Evolutionary conservation across 2,329 filamentous ascomycete genomes (phyloP), one percentile per base, ranked within the genome.

Genomic region (Aspergillus unguis): DNA sequence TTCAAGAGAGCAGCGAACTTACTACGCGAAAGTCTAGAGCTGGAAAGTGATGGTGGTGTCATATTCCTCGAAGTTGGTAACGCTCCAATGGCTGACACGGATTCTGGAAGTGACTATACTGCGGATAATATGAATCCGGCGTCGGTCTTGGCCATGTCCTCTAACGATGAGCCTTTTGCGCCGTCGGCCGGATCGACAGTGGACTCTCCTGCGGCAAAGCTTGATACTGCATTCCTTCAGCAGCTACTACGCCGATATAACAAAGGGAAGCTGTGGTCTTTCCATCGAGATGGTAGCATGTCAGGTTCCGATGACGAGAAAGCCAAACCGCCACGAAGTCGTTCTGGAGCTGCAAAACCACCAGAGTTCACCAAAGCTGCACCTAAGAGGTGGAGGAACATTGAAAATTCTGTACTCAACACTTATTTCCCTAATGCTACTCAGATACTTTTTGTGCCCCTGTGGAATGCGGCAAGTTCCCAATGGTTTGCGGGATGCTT

Each of bases 391-490:
- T 63, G 67, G 60, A 62, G 67, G 58, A 63, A 66, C 44, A 50
- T 64, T 17, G 66, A 77, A 61, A 72, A 71, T 44, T 60, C 63
- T 5, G 59, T 72, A 41, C 62, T 79, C 6, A 71, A 72, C 27
- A 64, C 68, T 23, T 73, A 75, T 49, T 80, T 82, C 43, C 77
- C 77, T 0, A 69, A 68, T 25, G 75, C 75, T 1, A 67, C 71
- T 1, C 77, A 77, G 44, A 65, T 81, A 4, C 70, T 80, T 3
- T 80, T 81, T 52, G 64, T 80, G 5, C 78, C 79, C 0, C 58
- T 81, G 0, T 81, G 77, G 75, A 79, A 81, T 58, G 71, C 75
- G 11, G 73, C 72, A 9, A 72, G 69, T 23, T 71, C 75, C 40
- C 65, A 79, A 57, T 75, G 77, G 76, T 69, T 77, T 56, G 71